Evolutionary conservation across 371 early-diverging fungal genomes (phyloP).

Genomic region (Sporodiniella umbellata): DNA sequence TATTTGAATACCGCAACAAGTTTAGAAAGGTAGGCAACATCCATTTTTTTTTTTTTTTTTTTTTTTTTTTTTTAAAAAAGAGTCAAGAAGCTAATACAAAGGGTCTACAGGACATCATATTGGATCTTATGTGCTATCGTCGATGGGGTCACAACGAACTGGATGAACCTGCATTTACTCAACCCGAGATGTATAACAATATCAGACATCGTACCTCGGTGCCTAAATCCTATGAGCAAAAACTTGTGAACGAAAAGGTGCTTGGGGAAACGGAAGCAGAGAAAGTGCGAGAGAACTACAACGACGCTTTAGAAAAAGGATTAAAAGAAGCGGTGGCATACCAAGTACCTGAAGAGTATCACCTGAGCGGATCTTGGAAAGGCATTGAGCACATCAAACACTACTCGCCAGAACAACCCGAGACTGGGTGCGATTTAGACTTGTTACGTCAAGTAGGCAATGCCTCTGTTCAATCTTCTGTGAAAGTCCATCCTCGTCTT

Average conservation of each 20-base stretch:
- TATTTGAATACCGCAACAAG: constrained; percentile 86
- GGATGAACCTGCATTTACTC: constrained; percentile 97
- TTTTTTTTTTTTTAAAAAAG: neutral
- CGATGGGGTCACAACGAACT: constrained; percentile 97
- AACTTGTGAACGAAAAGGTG: constrained; percentile 46
- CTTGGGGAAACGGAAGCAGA: constrained; percentile 45
- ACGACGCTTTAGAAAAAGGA: constrained; percentile 54
- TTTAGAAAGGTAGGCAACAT: constrained; percentile 73
- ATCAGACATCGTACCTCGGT: constrained; percentile 83
- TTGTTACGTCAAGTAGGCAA: constrained; percentile 65
- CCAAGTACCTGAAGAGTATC: constrained; percentile 35
- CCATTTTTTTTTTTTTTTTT: neutral
- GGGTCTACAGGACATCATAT: constrained; percentile 65
- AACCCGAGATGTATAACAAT: constrained; percentile 93
- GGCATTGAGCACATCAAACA: constrained; percentile 51
- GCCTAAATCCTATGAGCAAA: constrained; percentile 77
- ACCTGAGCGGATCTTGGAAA: constrained; percentile 71
- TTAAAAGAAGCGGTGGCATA: constrained; percentile 56
- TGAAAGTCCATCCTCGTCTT: constrained; percentile 82
- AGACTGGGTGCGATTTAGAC: constrained; percentile 61
- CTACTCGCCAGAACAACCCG: constrained; percentile 4
- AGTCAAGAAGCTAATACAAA: neutral
- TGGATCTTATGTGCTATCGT: constrained; percentile 92
- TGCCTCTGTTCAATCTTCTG: constrained; percentile 69
- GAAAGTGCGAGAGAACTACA: constrained; percentile 52